Evolutionary conservation across 495 filamentous ascomycete genomes (phyloP).

Genomic region (Hamigera avellanea): DNA sequence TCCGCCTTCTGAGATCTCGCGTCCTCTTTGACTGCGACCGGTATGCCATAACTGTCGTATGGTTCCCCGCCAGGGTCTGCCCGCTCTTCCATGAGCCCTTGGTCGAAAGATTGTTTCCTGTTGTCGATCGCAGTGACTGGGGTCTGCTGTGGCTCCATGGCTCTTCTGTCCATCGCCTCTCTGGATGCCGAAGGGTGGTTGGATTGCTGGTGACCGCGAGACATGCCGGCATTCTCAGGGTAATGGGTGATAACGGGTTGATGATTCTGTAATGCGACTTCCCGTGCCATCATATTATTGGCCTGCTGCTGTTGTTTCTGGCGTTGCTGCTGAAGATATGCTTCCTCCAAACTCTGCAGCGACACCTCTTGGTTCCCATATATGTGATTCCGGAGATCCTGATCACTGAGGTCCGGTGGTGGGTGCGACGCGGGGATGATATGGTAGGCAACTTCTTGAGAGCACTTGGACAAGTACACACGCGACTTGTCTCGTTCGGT

Average conservation of each 20-base stretch:
- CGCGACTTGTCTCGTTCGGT: slow-evolving; percentile 39
- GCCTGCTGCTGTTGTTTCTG: slow-evolving; percentile 34
- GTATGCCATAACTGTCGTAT: slow-evolving; percentile 43
- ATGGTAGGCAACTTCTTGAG: slow-evolving; percentile 43
- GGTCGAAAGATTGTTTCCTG: slow-evolving; percentile 26
- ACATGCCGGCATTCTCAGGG: slow-evolving; percentile 26
- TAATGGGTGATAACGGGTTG: slow-evolving; percentile 34
- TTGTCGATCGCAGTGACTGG: slow-evolving; percentile 27
- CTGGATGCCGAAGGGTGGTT: slow-evolving; percentile 11
- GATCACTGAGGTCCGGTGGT: slow-evolving; percentile 31
- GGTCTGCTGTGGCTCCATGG: slow-evolving; percentile 25
- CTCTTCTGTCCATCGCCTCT: slow-evolving; percentile 25
- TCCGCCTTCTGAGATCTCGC: slow-evolving; percentile 16
- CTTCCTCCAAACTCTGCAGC: slow-evolving; percentile 39
- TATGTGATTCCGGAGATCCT: slow-evolving; percentile 34
- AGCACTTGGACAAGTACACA: slow-evolving; percentile 41
- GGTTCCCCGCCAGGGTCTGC: slow-evolving; percentile 44
- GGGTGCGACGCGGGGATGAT: slow-evolving; percentile 39
- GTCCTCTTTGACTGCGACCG: slow-evolving; percentile 29
- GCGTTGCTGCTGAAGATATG: slow-evolving; percentile 34
- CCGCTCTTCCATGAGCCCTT: slow-evolving; percentile 39
- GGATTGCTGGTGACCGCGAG: slow-evolving; percentile 23
- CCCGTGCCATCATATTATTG: slow-evolving; percentile 34
- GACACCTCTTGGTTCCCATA: slow-evolving; percentile 35
- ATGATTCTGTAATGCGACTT: slow-evolving; percentile 34